phyloP scores from a whole-genome alignment of 1,139 yeast species.

The Geotrichum carabidarum region DNA sequence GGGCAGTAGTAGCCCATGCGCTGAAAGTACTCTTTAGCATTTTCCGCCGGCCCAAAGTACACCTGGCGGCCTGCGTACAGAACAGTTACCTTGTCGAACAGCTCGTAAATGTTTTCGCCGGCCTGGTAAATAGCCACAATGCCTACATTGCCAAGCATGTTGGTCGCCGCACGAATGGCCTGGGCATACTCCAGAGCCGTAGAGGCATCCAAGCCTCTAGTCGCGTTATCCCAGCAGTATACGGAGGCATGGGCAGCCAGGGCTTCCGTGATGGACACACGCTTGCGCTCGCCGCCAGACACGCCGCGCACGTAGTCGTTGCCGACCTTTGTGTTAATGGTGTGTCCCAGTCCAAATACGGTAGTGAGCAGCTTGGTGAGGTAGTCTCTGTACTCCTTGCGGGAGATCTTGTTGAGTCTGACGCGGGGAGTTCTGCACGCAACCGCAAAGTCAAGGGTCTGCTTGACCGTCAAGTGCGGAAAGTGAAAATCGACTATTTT shows the following conservation, averaged over 20 bases:
- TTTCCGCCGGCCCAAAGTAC: conserved; percentile 49
- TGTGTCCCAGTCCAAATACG: conserved; percentile 51
- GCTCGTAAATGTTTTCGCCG: conserved; percentile 55
- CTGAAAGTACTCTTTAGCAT: conserved; percentile 50
- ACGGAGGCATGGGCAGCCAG: conserved; percentile 52
- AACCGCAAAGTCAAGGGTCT: conserved; percentile 54
- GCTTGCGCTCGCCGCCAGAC: conserved; percentile 57
- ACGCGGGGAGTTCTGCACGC: conserved; percentile 51
- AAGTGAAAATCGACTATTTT: conserved; percentile 47
- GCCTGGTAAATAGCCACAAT: conserved; percentile 57
- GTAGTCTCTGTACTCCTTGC: conserved; percentile 45
- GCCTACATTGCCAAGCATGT: conserved; percentile 50
- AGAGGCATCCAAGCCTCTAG: conserved; percentile 66
- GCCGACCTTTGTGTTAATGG: conserved; percentile 51
- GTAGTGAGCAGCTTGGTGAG: conserved; percentile 48
- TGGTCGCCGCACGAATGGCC: conserved; percentile 55
- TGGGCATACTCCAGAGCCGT: conserved; percentile 61
- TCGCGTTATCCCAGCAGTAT: conserved; percentile 66
- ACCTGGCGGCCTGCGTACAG: conserved; percentile 54
- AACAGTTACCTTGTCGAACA: conserved; percentile 59
- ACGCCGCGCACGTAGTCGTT: conserved; percentile 56
- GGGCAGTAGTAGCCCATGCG: conserved; percentile 58
- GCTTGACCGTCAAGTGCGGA: conserved; percentile 56
- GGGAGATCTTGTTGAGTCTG: conserved; percentile 46
- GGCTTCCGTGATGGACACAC: conserved; percentile 58